Conservation (phyloP, 768 basidiomycete species). For the Dentipellis fragilis region DNA sequence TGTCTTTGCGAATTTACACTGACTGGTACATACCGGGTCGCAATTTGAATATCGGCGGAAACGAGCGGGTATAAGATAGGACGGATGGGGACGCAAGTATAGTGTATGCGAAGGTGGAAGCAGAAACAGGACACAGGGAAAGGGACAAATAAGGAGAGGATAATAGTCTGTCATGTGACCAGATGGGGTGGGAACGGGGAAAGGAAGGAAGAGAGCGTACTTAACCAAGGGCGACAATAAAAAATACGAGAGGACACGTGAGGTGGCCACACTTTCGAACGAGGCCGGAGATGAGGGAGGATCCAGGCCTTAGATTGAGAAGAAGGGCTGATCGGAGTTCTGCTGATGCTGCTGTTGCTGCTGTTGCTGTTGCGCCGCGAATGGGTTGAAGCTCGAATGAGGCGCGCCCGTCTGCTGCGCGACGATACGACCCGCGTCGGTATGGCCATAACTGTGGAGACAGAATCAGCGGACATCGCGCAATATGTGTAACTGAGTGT, state of each 20-base stretch:
- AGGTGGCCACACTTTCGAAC: background rate
- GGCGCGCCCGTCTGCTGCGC: slow-evolving; percentile 24
- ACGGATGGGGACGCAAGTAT: background rate
- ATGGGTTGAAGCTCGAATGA: slow-evolving; percentile 46
- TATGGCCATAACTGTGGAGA: slow-evolving; percentile 32
- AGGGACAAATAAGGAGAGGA: background rate
- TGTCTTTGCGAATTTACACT: background rate
- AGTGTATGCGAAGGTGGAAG: no score
- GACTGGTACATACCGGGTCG: background rate
- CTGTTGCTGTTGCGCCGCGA: slow-evolving; percentile 50
- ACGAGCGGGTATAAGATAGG: background rate
- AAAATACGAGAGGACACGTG: no score
- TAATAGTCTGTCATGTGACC: background rate
- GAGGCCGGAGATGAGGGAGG: background rate
- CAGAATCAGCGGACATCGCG: background rate
- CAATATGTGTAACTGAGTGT: background rate
- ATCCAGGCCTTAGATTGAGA: slow-evolving; percentile 19
- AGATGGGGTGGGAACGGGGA: no score
- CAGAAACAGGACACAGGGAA: no score
- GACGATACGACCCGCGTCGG: slow-evolving; percentile 19
- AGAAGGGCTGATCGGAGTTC: slow-evolving; percentile 21
- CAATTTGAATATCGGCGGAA: background rate
- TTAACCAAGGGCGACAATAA: background rate
- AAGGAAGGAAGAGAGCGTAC: background rate
- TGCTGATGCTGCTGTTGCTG: slow-evolving; percentile 35